These are phyloP conservation scores for Colletotrichum phormii DNA, from an alignment of 2,329 filamentous ascomycete genomes.

Conservation along the genomic window DNA sequence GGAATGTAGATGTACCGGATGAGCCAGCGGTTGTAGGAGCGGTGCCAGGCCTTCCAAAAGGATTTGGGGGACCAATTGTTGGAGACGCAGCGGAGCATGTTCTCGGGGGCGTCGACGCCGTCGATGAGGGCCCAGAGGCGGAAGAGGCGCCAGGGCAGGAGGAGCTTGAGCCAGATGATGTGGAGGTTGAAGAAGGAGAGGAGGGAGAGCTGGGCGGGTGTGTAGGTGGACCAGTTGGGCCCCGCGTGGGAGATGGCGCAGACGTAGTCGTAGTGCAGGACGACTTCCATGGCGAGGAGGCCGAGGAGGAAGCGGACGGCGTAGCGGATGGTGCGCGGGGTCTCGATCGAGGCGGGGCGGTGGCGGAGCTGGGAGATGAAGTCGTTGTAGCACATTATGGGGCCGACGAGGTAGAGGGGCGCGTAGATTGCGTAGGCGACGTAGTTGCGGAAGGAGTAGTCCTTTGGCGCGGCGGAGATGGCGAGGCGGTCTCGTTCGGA, in stretches of 20 bases:
- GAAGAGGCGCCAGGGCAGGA: conserved; percentile 98
- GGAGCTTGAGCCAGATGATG: conserved; percentile 96
- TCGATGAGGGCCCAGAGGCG: conserved; percentile 94
- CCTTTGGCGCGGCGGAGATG: conserved; percentile 75
- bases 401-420: conserved; percentile 91
- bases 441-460: conserved; percentile 88
- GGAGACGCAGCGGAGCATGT: conserved; percentile 96
- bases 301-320: conserved; percentile 83
- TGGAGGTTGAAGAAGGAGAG: conserved; percentile 96
- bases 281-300: conserved; percentile 88
- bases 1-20: conserved; percentile 95
- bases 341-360: conserved; percentile 76
- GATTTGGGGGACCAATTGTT: conserved; percentile 91
- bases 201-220: conserved; percentile 87
- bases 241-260: conserved; percentile 88
- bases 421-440: conserved; percentile 91
- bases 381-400: conserved; percentile 98
- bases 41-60: conserved; percentile 98
- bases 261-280: conserved; percentile 93
- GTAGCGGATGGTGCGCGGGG: conserved; percentile 80
- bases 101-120: conserved; percentile 94
- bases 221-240: conserved; percentile 86
- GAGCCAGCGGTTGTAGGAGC: conserved; percentile 94
- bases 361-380: conserved; percentile 90
- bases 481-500: conserved; percentile 89